Base-by-base conservation (phyloP, 345 rosid genomes). In the Citrus mangshanensis region DNA sequence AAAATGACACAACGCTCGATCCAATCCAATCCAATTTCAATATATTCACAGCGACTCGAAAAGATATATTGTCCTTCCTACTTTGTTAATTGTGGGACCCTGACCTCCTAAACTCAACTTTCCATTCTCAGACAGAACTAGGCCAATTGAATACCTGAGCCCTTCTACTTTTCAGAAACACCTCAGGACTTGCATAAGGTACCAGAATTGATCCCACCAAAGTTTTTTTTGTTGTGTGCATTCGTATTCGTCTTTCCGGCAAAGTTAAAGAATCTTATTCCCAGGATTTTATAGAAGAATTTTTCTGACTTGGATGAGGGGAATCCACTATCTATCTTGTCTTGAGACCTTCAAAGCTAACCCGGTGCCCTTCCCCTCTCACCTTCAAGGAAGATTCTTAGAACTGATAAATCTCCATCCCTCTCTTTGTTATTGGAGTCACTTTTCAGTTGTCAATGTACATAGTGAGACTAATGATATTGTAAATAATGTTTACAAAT, bases 221-320 rank as follows among this genome's bases (percentile, higher is more conserved):
- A 78, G 42, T 82, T 59, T 72, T 73, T 74, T 74, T 70, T 38
- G 74, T 77, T 79, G 75, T 80, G 68, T 79, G 83, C 85, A 83
- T 79, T 86, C 82, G 77, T 64, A 84, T 87, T 88, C 83, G 82
- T 86, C 85, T 82, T 76, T 84, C 83, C 80, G 76, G 84, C 82
- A 86, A 90, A 94, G 90, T 83, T 73, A 88, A 12, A 86, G 98
- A 91, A 96, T 91, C 98, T 84, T 78, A 93, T 96, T 91, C 98
- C 79, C 77, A 68, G 79, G 73, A 86, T 81, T 85, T 80, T 63
- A 32, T 71, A n/a, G 81, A 81, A 78, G 80, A 75, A 77, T 87
- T 80, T 56, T 76, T 88, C 87, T 86, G 89, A 86, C 88, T 86
- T 85, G 82, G 88, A 79, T 78, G 71, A 65, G 62, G 71, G 79